Conservation (phyloP, 768 basidiomycete genomes). For the Lentinula sp. region DNA sequence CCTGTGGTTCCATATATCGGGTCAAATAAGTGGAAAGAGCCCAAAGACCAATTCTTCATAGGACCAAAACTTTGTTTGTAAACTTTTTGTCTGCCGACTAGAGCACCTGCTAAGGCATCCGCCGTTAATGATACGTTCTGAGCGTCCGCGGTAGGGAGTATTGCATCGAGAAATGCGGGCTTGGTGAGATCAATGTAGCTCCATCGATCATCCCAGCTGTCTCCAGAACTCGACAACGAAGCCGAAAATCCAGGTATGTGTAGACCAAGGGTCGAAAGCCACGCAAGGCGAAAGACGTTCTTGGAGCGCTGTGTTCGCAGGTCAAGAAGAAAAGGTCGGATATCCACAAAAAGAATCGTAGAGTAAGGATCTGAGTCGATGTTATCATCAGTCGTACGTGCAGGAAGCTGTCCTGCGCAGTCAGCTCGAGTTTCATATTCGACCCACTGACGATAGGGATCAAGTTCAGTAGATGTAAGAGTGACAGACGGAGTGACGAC, state of each 20-base stretch:
- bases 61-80: constrained; percentile 61
- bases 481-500: constrained; percentile 6
- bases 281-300: constrained; percentile 56
- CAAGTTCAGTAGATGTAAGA: constrained; percentile 27
- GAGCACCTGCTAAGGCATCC: constrained; percentile 59
- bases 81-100: constrained; percentile 62
- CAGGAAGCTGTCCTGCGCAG: constrained; percentile 34
- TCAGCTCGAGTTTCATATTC: constrained; percentile 49
- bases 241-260: constrained; percentile 61
- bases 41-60: constrained; percentile 58
- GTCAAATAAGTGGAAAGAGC: constrained; percentile 52
- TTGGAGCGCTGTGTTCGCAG: constrained; percentile 40
- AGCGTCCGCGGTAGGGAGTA: constrained; percentile 42
- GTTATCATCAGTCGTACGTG: constrained; percentile 45
- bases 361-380: constrained; percentile 63
- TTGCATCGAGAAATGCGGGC: constrained; percentile 35
- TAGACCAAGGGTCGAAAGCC: constrained; percentile 68
- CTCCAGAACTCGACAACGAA: constrained; percentile 25
- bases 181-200: constrained; percentile 39
- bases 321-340: constrained; percentile 51
- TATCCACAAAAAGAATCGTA: constrained; percentile 67
- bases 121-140: constrained; percentile 31
- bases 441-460: constrained; percentile 70
- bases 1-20: constrained; percentile 18
- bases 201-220: constrained; percentile 70